Percentiles rank a stretch among this genome's conserved stretches.
Evolutionary conservation across 108 stramenopile genomes (phyloP).

Genomic region (Nannochloropsis granulata): DNA sequence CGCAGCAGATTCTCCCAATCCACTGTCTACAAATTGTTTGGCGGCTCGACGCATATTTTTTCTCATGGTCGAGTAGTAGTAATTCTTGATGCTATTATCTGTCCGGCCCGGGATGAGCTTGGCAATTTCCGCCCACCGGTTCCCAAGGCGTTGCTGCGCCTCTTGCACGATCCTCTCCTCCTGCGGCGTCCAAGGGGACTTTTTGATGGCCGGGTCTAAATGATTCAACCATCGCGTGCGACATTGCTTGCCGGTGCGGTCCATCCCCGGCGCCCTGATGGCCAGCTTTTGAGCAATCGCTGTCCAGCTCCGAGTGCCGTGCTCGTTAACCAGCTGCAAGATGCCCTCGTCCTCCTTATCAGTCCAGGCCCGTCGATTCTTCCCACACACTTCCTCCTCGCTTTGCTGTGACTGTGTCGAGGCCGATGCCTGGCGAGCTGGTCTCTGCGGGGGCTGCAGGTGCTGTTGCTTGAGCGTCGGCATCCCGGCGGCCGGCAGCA

Average conservation of each 20-base stretch:
- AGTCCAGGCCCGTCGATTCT: background rate
- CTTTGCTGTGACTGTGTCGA: too few relatives aligned
- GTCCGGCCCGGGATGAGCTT: constrained; percentile 79
- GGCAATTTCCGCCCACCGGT: constrained; percentile 33
- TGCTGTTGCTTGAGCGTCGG: too few relatives aligned
- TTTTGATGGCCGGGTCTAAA: constrained; percentile 38
- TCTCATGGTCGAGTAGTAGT: constrained; percentile 51
- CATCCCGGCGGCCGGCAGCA: too few relatives aligned
- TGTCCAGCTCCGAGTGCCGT: constrained; percentile 27
- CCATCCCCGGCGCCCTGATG: constrained; percentile 14
- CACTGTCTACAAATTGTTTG: background rate
- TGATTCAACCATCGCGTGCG: constrained; percentile 46
- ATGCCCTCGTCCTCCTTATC: background rate
- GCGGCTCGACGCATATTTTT: constrained; percentile 11
- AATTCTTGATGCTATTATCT: constrained; percentile 94
- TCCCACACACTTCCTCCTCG: too few relatives aligned
- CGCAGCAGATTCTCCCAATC: background rate
- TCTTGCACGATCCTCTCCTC: constrained; percentile 50
- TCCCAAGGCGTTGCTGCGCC: constrained; percentile 38
- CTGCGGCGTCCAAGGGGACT: constrained; percentile 51
- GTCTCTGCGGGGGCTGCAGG: too few relatives aligned
- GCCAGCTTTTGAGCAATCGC: constrained; percentile 23
- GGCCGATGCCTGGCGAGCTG: too few relatives aligned
- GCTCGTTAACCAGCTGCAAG: background rate
- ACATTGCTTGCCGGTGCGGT: constrained; percentile 40